Percentiles rank a stretch among this genome's conserved stretches.
Evolutionary conservation across 352 stramenopile species (phyloP).

Genomic region (Phytophthora vignae): DNA sequence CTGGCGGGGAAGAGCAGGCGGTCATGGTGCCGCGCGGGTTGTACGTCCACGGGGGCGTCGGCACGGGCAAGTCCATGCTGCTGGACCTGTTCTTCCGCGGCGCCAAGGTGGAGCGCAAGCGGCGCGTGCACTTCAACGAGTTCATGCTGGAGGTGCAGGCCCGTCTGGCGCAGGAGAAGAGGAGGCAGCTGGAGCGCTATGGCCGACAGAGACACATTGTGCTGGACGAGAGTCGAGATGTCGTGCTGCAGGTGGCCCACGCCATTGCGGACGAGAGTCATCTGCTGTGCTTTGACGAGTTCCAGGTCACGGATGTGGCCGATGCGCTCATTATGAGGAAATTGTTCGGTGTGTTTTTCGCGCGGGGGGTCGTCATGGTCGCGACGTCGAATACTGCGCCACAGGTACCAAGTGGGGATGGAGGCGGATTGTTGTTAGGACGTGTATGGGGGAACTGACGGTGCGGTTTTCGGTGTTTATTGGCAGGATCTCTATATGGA

Average conservation of each 20-base stretch:
- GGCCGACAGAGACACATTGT: slow-evolving; percentile 91
- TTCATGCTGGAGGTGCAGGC: slow-evolving; percentile 97
- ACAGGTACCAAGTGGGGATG: slow-evolving; percentile 35
- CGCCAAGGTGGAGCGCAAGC: slow-evolving; percentile 72
- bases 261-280: slow-evolving; percentile 89
- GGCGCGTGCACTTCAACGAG: slow-evolving; percentile 97
- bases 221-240: slow-evolving; percentile 66
- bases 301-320: slow-evolving; percentile 98
- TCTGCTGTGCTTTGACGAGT: slow-evolving; percentile 98
- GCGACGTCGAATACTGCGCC: slow-evolving; percentile 95
- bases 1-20: slow-evolving; percentile 1
- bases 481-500: slow-evolving; percentile 94
- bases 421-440: background rate
- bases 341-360: slow-evolving; percentile 94
- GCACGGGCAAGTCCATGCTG: slow-evolving; percentile 97
- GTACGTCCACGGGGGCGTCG: slow-evolving; percentile 96
- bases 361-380: slow-evolving; percentile 92
- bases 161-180: slow-evolving; percentile 92
- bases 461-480: slow-evolving; percentile 6
- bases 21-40: slow-evolving; percentile 86
- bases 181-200: slow-evolving; percentile 77
- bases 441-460: slow-evolving; percentile 2
- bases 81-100: slow-evolving; percentile 95
- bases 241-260: slow-evolving; percentile 82
- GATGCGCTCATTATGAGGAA: slow-evolving; percentile 97